These are phyloP conservation scores for Panicum virgatum DNA, from an alignment of 202 grass and related monocot genomes.

Conservation along the genomic window DNA sequence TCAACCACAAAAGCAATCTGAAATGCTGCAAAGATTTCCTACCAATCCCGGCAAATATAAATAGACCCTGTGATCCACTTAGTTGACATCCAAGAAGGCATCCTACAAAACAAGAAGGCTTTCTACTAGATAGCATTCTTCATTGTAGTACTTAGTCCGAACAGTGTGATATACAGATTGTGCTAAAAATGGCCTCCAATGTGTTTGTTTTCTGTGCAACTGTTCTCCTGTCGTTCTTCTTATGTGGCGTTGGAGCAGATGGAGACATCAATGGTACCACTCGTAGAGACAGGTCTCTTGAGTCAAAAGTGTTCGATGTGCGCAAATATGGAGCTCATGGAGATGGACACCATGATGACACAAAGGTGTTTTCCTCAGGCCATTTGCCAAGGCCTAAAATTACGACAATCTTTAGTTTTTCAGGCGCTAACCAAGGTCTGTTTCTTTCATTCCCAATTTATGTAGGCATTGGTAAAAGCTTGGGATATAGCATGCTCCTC, in stretches of 20 bases:
- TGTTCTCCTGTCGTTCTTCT: not conserved
- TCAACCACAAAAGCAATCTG: conserved; percentile 13
- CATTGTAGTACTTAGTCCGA: not conserved
- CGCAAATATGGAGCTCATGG: conserved; percentile 33
- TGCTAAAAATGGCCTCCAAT: conserved; percentile 21
- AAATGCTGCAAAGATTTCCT: conserved; percentile 4
- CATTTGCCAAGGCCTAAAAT: too few species aligned
- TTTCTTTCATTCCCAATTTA: too few species aligned
- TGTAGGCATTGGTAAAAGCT: conserved; percentile 41
- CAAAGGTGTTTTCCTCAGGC: too few species aligned
- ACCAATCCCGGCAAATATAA: not conserved
- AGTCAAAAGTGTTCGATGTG: conserved; percentile 22
- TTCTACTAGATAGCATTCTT: not conserved
- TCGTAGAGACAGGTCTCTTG: not conserved
- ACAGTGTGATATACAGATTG: not conserved
- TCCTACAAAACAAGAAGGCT: not conserved
- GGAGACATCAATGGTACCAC: not conserved
- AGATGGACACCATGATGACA: conserved; percentile 39
- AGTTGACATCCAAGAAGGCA: not conserved
- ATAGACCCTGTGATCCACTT: not conserved
- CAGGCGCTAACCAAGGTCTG: too few species aligned
- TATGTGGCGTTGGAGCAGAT: not conserved
- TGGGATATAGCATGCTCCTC: conserved; percentile 53
- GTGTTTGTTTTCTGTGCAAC: not conserved
- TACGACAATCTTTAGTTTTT: too few species aligned